Evolutionary conservation across 2,329 filamentous ascomycete species (phyloP), one percentile per base, ranked within the genome.

Genomic region (Corinectria fuckeliana): DNA sequence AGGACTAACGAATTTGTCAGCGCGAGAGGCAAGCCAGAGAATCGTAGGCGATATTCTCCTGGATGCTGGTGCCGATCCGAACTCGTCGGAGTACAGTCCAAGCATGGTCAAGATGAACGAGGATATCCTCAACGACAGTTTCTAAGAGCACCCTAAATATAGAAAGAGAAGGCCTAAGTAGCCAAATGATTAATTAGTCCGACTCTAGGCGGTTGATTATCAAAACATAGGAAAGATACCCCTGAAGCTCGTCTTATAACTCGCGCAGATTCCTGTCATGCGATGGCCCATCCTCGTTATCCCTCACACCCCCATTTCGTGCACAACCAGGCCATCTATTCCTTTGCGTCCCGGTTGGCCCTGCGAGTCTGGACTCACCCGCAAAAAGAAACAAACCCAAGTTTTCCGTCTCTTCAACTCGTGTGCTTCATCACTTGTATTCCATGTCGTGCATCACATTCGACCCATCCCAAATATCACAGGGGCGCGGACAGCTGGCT

Each of bases 21-120:
- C 92, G 26, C 85, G 90, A 55, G 91, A 95, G 75, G 92, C 92
- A 4, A 93, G 91, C 70, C 89, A 85, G 73, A 85, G 88, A 56
- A 94, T 96, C 59, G 91, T 96, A 0, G 89, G 93, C 51, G 91
- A 94, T 70, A 84, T 96, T 47, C 78, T 95, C 6, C 76, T 90
- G 41, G 92, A 91, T 39, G 92, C 91, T 4, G 91, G 91, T 2
- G 89, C 84, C 4, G 83, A 86, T 54, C 72, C 71, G 4, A 81
- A 83, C 52, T 82, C 80, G 21, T 78, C 79, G 2, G 85, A 88
- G 69, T 85, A 87, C 69, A 89, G 86, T 65, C 87, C 87, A 3
- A 87, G 85, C 0, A 82, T 89, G 78, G 85, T 89, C 41, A 87
- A 86, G 76, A 85, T 87, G 82, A 87, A 83, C 64, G 78, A 86